A percentile compares a stretch with the other conserved stretches of the same genome.
These are phyloP conservation scores for Plasmodium berghei DNA, from an alignment of 169 alveolate species.

Conservation along the genomic window DNA sequence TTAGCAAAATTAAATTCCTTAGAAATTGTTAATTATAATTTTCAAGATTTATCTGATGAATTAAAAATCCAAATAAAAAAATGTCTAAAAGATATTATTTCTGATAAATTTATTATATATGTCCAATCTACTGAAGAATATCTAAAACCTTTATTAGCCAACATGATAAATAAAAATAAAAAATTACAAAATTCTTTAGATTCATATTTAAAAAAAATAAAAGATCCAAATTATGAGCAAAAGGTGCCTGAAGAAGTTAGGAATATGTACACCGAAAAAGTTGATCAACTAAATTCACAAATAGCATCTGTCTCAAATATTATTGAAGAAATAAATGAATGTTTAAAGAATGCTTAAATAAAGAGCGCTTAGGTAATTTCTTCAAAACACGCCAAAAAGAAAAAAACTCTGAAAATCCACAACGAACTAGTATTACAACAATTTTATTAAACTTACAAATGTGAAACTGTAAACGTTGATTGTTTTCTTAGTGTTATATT, in stretches of 20 bases:
- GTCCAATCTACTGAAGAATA: constrained; percentile 79
- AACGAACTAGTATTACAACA: no score
- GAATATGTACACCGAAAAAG: constrained; percentile 84
- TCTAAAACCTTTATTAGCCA: constrained; percentile 77
- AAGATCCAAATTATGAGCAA: constrained; percentile 85
- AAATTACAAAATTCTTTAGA: constrained; percentile 82
- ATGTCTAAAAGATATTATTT: constrained; percentile 76
- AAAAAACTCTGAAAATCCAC: no score
- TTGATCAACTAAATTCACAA: constrained; percentile 80
- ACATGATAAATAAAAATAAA: constrained; percentile 77
- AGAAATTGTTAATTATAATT: constrained; percentile 49
- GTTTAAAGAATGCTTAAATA: constrained; percentile 35
- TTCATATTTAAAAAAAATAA: constrained; percentile 82
- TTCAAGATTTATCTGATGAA: constrained; percentile 69
- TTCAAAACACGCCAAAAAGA: no score
- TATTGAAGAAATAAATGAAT: constrained; percentile 62
- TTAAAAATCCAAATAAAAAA: constrained; percentile 15
- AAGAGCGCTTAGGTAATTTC: not conserved
- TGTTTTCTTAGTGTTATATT: no score
- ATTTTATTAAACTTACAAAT: no score
- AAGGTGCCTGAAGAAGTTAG: constrained; percentile 89
- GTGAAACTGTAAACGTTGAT: no score
- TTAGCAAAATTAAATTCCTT: constrained; percentile 68
- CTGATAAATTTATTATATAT: constrained; percentile 77
- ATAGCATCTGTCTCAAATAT: constrained; percentile 50